phyloP scores from a whole-genome alignment of 2,329 filamentous ascomycete genomes.

The Amesomyces nigricolor region DNA sequence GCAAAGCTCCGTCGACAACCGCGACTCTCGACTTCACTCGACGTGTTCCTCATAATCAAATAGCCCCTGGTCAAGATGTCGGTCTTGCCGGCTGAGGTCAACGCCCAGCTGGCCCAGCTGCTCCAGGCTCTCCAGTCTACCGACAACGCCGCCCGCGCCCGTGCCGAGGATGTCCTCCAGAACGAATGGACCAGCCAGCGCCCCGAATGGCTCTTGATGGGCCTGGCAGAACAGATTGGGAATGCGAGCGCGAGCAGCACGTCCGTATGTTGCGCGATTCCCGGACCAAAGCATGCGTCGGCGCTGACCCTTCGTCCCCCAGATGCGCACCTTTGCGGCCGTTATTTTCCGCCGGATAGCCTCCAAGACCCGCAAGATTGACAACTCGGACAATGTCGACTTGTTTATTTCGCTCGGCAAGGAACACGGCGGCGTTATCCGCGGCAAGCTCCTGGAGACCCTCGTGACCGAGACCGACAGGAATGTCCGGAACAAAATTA shows the following conservation, averaged over 20 bases:
- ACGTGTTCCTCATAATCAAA: background rate
- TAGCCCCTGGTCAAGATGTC: constrained; percentile 55
- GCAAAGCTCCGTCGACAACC: constrained; percentile 9
- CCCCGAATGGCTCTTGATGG: constrained; percentile 88
- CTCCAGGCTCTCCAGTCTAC: constrained; percentile 82
- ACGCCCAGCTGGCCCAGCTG: constrained; percentile 78
- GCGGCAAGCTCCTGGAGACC: constrained; percentile 74
- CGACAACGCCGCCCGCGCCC: constrained; percentile 78
- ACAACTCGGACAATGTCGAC: constrained; percentile 67
- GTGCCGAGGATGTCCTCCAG: constrained; percentile 85
- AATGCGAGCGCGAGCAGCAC: constrained; percentile 67
- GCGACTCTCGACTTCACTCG: background rate
- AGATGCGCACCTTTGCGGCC: constrained; percentile 87
- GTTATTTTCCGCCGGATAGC: constrained; percentile 93
- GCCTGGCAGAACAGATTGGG: constrained; percentile 85
- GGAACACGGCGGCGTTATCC: constrained; percentile 71
- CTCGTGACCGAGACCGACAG: constrained; percentile 67
- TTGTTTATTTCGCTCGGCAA: constrained; percentile 74
- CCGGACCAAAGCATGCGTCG: background rate
- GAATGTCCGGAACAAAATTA: constrained; percentile 86
- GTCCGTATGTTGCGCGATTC: constrained; percentile 45
- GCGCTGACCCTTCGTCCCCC: constrained; percentile 14
- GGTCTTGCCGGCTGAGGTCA: constrained; percentile 75
- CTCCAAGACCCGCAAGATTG: constrained; percentile 77
- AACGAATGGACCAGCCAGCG: constrained; percentile 79